Evolutionary conservation across 257 asterid species (phyloP).

Genomic region (Solanum okadae): DNA sequence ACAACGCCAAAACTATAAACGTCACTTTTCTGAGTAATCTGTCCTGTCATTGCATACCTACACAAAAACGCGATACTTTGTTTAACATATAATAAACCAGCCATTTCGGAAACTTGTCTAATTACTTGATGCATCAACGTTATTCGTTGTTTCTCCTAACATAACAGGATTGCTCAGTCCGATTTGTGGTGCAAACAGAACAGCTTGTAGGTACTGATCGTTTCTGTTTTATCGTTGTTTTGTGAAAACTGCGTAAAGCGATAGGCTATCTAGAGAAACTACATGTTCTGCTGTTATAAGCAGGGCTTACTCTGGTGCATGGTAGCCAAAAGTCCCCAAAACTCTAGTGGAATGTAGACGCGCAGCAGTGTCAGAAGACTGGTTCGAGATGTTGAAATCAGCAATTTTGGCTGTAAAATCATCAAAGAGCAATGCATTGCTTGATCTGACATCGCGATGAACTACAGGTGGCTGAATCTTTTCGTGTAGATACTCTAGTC

Average conservation of each 20-base stretch:
- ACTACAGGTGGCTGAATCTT: conserved; percentile 76
- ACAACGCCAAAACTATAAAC: conserved; percentile 88
- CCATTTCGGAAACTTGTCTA: background rate
- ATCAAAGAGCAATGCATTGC: conserved; percentile 82
- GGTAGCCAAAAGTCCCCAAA: conserved; percentile 89
- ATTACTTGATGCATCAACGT: background rate
- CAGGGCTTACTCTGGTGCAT: conserved; percentile 73
- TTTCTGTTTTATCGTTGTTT: background rate
- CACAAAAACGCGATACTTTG: background rate
- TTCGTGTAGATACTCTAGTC: conserved; percentile 83
- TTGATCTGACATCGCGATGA: conserved; percentile 88
- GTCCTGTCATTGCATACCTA: conserved; percentile 92
- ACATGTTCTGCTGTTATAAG: background rate
- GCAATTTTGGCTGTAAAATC: conserved; percentile 74
- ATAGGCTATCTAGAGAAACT: background rate
- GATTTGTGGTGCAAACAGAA: background rate
- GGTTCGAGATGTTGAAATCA: conserved; percentile 75
- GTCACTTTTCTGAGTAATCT: conserved; percentile 77
- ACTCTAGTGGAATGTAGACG: conserved; percentile 90
- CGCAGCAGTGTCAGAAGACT: conserved; percentile 88
- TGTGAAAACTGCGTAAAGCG: background rate
- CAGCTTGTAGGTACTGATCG: background rate
- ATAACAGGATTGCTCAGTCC: background rate
- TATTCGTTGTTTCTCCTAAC: background rate
- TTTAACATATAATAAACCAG: background rate